Conservation (phyloP, 2,329 filamentous ascomycete species). For the Lachnellula subtilissima region DNA sequence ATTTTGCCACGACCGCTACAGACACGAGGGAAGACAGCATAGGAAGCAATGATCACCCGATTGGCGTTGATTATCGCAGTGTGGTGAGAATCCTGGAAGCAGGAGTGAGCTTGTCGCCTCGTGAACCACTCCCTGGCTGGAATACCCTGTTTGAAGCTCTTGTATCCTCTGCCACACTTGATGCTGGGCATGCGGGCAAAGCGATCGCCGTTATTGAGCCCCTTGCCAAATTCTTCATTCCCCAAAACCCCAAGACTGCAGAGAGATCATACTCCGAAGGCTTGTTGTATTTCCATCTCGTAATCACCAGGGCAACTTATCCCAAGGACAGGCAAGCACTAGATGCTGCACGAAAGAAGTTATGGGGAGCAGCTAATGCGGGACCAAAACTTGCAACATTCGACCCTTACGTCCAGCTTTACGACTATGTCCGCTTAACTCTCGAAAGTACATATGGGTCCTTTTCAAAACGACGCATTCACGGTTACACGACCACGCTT, state of each 20-base stretch:
- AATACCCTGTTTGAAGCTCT: slow-evolving; percentile 52
- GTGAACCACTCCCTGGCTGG: slow-evolving; percentile 35
- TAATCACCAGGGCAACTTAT: slow-evolving; percentile 39
- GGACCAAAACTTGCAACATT: slow-evolving; percentile 40
- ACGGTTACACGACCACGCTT: slow-evolving; percentile 49
- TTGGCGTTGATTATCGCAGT: slow-evolving; percentile 66
- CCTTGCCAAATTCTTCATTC: slow-evolving; percentile 51
- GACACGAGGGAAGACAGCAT: slow-evolving; percentile 27
- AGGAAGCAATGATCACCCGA: slow-evolving; percentile 37
- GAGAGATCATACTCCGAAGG: slow-evolving; percentile 8
- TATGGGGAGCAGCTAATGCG: slow-evolving; percentile 55
- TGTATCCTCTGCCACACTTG: slow-evolving; percentile 50
- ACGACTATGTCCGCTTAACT: slow-evolving; percentile 51
- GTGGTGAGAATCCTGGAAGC: slow-evolving; percentile 62
- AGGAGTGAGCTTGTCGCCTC: slow-evolving; percentile 43
- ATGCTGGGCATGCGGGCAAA: slow-evolving; percentile 63
- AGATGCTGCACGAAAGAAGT: slow-evolving; percentile 58
- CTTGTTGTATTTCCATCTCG: slow-evolving; percentile 30
- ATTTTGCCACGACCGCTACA: slow-evolving; percentile 21
- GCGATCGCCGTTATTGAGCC: slow-evolving; percentile 67
- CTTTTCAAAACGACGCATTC: slow-evolving; percentile 35
- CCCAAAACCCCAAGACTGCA: slow-evolving; percentile 31
- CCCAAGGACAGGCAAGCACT: slow-evolving; percentile 58
- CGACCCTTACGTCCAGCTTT: slow-evolving; percentile 64
- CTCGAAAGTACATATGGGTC: slow-evolving; percentile 48